A percentile compares a stretch with the other conserved stretches of the same genome.
These are phyloP conservation scores for Lyophyllum semitale DNA, from an alignment of 768 basidiomycete genomes.

Conservation along the genomic window DNA sequence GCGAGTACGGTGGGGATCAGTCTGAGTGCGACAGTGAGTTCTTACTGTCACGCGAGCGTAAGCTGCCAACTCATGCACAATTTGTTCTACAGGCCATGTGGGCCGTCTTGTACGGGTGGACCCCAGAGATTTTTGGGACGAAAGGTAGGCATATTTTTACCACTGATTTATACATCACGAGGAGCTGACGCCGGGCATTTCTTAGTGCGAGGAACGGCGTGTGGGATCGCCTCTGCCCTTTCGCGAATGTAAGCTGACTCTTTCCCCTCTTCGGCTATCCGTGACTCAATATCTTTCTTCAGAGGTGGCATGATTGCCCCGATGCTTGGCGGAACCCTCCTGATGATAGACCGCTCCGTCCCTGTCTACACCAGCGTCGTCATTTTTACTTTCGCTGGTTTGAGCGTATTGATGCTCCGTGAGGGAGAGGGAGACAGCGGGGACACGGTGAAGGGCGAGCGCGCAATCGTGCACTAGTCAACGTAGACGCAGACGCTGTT, in stretches of 20 bases:
- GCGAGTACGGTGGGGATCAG: slow-evolving; percentile 76
- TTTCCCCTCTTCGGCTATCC: neutral
- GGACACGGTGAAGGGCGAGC: slow-evolving; percentile 20
- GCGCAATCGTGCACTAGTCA: slow-evolving; percentile 28
- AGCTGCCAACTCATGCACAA: neutral
- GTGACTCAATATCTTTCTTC: slow-evolving; percentile 14
- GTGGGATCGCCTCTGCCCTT: slow-evolving; percentile 84
- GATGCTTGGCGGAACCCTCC: slow-evolving; percentile 70
- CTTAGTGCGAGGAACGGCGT: slow-evolving; percentile 82
- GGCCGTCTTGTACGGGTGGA: slow-evolving; percentile 89
- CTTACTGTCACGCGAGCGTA: neutral
- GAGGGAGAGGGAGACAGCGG: slow-evolving; percentile 49
- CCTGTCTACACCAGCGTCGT: slow-evolving; percentile 78
- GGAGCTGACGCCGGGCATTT: slow-evolving; percentile 4
- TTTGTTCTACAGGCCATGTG: slow-evolving; percentile 64
- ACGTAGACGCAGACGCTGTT: too few species aligned
- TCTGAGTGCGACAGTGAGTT: slow-evolving; percentile 66
- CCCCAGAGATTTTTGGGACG: slow-evolving; percentile 85
- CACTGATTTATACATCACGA: neutral
- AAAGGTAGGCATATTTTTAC: slow-evolving; percentile 52
- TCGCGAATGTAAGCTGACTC: slow-evolving; percentile 68
- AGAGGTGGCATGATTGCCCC: slow-evolving; percentile 92
- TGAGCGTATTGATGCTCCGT: slow-evolving; percentile 60
- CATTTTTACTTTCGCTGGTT: slow-evolving; percentile 63
- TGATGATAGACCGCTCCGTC: slow-evolving; percentile 65